Percentiles rank a stretch among this genome's conserved stretches.
phyloP scores from a whole-genome alignment of 768 basidiomycete genomes.

The Symmetrospora coprosmae region DNA sequence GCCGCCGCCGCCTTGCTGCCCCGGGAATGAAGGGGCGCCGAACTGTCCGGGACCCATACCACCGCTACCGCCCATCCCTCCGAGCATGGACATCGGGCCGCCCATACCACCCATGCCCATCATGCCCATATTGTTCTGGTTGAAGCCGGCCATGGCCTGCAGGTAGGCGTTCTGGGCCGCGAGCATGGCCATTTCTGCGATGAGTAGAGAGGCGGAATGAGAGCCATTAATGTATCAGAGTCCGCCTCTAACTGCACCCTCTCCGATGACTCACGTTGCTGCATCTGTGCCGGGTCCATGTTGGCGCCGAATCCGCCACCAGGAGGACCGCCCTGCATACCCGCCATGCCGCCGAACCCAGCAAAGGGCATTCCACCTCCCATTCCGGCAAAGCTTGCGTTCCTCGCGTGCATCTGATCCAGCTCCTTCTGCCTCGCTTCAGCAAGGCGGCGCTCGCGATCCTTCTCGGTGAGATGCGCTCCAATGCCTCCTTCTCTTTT shows the following conservation, averaged over 20 bases:
- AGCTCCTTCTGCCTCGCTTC: constrained; percentile 88
- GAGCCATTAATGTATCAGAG: constrained; percentile 21
- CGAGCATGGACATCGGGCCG: background rate
- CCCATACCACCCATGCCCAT: constrained; percentile 25
- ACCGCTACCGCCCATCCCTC: too few relatives aligned
- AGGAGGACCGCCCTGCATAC: constrained; percentile 26
- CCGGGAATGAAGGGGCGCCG: background rate
- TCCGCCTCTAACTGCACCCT: constrained; percentile 2
- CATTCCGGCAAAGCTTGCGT: constrained; percentile 12
- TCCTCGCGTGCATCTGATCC: constrained; percentile 40
- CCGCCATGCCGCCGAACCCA: constrained; percentile 22
- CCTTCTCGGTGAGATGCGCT: constrained; percentile 83
- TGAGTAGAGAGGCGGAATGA: constrained; percentile 23
- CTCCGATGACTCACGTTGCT: constrained; percentile 22
- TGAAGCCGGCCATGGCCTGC: constrained; percentile 33
- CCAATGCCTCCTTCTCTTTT: constrained; percentile 92
- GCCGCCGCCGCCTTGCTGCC: background rate
- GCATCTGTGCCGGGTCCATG: constrained; percentile 27
- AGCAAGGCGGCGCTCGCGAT: constrained; percentile 76
- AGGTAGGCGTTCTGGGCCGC: constrained; percentile 40
- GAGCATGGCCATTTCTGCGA: constrained; percentile 36
- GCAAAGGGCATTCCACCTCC: constrained; percentile 15
- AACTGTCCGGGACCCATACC: too few relatives aligned
- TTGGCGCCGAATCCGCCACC: constrained; percentile 31
- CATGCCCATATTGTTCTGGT: constrained; percentile 31